phyloP scores from a whole-genome alignment of 139 green algal genomes.

The Picochlorum sp. region DNA sequence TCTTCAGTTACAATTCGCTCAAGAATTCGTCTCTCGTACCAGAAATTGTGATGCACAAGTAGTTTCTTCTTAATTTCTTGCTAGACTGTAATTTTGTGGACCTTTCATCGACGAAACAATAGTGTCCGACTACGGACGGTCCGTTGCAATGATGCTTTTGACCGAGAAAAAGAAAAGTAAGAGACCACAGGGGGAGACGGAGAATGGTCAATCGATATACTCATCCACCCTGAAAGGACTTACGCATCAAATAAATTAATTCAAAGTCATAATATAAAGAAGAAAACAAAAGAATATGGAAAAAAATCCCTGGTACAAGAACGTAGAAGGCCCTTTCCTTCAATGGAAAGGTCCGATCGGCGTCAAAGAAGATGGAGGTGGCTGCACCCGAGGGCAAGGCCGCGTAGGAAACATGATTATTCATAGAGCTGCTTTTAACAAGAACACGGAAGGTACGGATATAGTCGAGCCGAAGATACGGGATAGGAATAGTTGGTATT shows the following conservation, averaged over 20 bases:
- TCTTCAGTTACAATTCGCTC: conserved; percentile 6
- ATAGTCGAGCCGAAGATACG: background rate
- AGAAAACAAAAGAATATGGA: no score
- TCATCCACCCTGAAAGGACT: no score
- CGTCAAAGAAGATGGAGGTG: conserved; percentile 79
- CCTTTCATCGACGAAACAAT: no score
- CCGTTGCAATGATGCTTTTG: no score
- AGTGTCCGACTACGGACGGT: no score
- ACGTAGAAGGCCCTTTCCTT: conserved; percentile 57
- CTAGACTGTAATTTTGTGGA: background rate
- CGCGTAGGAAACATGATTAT: conserved; percentile 70
- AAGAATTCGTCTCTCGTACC: background rate
- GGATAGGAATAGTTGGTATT: background rate
- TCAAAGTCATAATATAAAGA: no score
- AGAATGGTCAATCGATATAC: no score
- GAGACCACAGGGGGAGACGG: no score
- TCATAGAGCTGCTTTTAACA: conserved; percentile 63
- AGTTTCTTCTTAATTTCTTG: background rate
- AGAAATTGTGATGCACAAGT: background rate
- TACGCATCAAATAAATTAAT: no score
- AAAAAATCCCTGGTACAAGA: conserved; percentile 70
- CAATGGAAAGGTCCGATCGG: conserved; percentile 60
- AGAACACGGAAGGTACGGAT: conserved; percentile 41
- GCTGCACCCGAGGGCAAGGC: conserved; percentile 61
- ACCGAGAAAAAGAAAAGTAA: no score